phyloP scores from a whole-genome alignment of 495 filamentous ascomycete species.

The Tetracladium marchalianum region DNA sequence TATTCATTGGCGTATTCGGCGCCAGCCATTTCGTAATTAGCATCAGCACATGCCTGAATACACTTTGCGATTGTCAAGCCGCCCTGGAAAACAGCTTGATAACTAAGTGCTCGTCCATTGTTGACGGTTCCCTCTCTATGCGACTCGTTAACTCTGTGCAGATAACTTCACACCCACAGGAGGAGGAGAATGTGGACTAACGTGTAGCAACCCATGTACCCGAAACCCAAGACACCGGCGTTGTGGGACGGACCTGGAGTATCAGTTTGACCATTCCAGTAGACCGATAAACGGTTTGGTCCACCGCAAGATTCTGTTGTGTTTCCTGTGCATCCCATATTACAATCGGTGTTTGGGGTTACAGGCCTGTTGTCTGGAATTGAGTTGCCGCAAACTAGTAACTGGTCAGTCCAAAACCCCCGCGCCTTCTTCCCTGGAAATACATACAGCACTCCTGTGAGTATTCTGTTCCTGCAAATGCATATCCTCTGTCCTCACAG shows the following conservation, averaged over 20 bases:
- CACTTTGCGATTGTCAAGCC: slow-evolving; percentile 35
- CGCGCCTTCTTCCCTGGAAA: neutral
- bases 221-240: slow-evolving; percentile 3
- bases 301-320: slow-evolving; percentile 16
- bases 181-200: slow-evolving; percentile 30
- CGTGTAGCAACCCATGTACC: slow-evolving; percentile 15
- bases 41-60: slow-evolving; percentile 24
- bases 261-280: slow-evolving; percentile 10
- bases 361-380: neutral
- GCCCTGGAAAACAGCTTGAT: slow-evolving; percentile 8
- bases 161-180: slow-evolving; percentile 20
- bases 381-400: slow-evolving; percentile 10
- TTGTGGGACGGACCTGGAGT: slow-evolving; percentile 8
- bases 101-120: slow-evolving; percentile 14
- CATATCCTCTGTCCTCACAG: slow-evolving; percentile 25
- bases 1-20: slow-evolving; percentile 32
- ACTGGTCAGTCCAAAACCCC: neutral
- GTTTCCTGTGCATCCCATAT: slow-evolving; percentile 19
- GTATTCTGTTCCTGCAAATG: slow-evolving; percentile 34
- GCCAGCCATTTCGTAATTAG: slow-evolving; percentile 27
- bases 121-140: slow-evolving; percentile 22
- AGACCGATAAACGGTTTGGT: slow-evolving; percentile 24
- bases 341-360: slow-evolving; percentile 11
- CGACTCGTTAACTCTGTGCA: slow-evolving; percentile 5
- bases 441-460: slow-evolving; percentile 14